Evolutionary conservation across 2,329 filamentous ascomycete species (phyloP).

Genomic region (Chaetothyriales sp.): DNA sequence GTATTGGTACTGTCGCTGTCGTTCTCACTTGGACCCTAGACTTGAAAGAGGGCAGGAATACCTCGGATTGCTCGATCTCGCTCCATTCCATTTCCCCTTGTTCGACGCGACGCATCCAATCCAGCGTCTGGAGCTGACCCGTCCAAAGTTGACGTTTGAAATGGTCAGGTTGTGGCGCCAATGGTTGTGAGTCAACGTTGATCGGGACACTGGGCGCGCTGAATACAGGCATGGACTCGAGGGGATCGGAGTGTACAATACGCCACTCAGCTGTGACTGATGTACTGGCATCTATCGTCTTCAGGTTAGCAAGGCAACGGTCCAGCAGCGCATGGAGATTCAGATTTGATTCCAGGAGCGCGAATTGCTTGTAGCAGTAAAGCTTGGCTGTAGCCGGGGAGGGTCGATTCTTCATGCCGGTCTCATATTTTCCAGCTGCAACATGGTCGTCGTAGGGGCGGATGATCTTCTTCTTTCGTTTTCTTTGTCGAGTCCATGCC

Average conservation of each 20-base stretch:
- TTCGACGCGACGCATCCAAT: constrained; percentile 48
- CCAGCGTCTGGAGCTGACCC: constrained; percentile 30
- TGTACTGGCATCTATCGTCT: not conserved
- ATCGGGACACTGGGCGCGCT: not conserved
- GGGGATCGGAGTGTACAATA: not conserved
- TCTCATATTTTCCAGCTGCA: constrained; percentile 37
- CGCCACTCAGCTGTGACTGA: not conserved
- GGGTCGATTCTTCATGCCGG: constrained; percentile 34
- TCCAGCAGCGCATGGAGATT: constrained; percentile 31
- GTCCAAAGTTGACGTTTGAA: constrained; percentile 22
- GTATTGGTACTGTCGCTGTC: constrained; percentile 24
- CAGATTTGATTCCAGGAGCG: constrained; percentile 21
- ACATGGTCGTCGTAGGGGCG: constrained; percentile 37
- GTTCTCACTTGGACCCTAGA: constrained; percentile 43
- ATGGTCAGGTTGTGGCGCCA: constrained; percentile 12
- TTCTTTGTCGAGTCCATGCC: not conserved
- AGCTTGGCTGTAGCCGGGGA: constrained; percentile 26
- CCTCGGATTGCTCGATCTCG: constrained; percentile 44
- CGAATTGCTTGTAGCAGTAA: constrained; percentile 7
- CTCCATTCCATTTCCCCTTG: constrained; percentile 26
- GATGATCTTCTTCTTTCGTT: constrained; percentile 18
- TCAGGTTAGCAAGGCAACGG: constrained; percentile 23
- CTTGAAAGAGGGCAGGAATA: constrained; percentile 32
- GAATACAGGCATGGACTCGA: not conserved
- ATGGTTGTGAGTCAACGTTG: not conserved